A percentile compares a stretch with the other conserved stretches of the same genome.
These are phyloP conservation scores for Ceratobasidium sp. DNA, from an alignment of 1,284 basidiomycete species.

Conservation along the genomic window DNA sequence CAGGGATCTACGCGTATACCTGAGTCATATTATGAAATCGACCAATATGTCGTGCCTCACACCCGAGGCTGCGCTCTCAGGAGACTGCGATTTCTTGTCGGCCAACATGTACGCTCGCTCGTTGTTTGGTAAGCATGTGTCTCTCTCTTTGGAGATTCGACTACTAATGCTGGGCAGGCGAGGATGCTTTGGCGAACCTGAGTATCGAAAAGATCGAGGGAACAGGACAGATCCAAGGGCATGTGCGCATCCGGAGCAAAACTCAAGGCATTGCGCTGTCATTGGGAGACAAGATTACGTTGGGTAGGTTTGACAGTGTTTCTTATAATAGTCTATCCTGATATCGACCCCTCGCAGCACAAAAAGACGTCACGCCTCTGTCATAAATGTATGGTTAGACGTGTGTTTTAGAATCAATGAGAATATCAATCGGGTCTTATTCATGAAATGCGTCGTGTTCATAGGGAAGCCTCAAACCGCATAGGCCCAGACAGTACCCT, in stretches of 20 bases:
- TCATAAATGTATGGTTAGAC: not conserved
- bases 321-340: not conserved
- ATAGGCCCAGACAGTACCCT: too few species aligned
- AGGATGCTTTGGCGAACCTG: constrained; percentile 96
- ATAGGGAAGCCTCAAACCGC: too few species aligned
- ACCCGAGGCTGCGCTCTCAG: constrained; percentile 87
- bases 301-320: constrained; percentile 61
- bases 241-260: constrained; percentile 92
- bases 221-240: constrained; percentile 80
- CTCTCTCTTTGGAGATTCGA: not conserved
- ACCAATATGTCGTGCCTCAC: constrained; percentile 98
- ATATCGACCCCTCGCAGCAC: not conserved
- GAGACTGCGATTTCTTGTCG: constrained; percentile 92
- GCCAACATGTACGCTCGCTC: constrained; percentile 94
- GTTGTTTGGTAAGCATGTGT: constrained; percentile 72
- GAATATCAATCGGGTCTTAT: not conserved
- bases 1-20: constrained; percentile 81
- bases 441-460: too few species aligned
- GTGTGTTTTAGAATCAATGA: not conserved
- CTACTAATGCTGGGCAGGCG: constrained; percentile 59
- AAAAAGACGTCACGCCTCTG: not conserved
- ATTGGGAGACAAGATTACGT: constrained; percentile 91
- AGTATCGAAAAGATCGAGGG: constrained; percentile 90
- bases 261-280: constrained; percentile 95
- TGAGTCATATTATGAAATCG: constrained; percentile 88